Base-by-base conservation (phyloP, 352 stramenopile species). In the Pythium pyrilobum region DNA sequence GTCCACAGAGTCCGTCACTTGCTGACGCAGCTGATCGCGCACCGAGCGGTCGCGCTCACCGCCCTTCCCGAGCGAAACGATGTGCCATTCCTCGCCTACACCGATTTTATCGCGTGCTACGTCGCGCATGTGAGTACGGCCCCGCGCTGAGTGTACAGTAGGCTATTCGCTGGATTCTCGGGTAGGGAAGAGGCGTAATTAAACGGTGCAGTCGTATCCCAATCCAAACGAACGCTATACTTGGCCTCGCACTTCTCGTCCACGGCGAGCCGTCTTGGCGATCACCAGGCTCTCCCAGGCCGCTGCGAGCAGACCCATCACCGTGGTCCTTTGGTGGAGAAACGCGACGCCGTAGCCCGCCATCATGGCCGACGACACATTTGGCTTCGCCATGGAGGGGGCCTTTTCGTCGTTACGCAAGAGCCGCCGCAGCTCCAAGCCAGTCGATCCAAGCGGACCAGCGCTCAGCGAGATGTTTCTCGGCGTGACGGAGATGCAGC, bases 81-180 rank as follows among this genome's bases (percentile, higher is more conserved):
- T 3, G 20, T 40, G 0, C 63, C 72, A 0, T 89, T 80, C 38
- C 49, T 87, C 4, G 74, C 58, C 3, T 89, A 87, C 39, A 89
- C 76, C 0, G 79, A 89, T 34, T 89, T 89, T 23, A 64, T 89
- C 8, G 66, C 76, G 0, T 75, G 61, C 53, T 85, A 75, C 43
- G 71, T 87, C 0, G 79, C 76, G 2, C 75, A 73, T 31, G 54
- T 85, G 44, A 71, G 23, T 53, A 42, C 8, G 38, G 62, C 18
- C 62, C 72, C 51, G 45, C 44, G 16, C 40, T 54, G 1, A 21
- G 5, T n/a, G 21, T 16, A 23, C 11, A 43, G 33, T 57, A 42
- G 49, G 21, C 41, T 29, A 46, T 21, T 44, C n/a, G n/a, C 32
- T 15, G 16, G 32, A 10, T 15, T 10, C 32, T n/a, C n/a, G n/a